Base-by-base conservation (phyloP, 2,329 filamentous ascomycete genomes). In the Penicillium sp. region DNA sequence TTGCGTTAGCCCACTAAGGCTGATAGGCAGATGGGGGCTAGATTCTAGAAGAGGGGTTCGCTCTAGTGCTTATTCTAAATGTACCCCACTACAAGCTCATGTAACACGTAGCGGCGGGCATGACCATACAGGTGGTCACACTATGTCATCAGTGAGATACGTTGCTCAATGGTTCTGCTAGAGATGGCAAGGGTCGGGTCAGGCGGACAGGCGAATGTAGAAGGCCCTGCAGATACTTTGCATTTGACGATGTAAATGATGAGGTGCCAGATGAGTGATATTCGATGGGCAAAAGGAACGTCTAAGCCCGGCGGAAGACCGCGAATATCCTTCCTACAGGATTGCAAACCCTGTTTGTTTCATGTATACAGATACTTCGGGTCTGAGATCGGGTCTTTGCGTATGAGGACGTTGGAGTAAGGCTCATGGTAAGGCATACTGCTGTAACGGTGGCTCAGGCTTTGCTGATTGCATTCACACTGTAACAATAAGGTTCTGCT, bases 51-150 rank as follows among this genome's bases (percentile, higher is more conserved):
- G 51, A 54, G 49, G 33, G 47, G 44, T 41, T 29, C 31, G 33
- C 46, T 52, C 29, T 59, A 59, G 56, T 54, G 56, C 56, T 59
- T 56, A 59, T 59, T 38, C 49, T 42, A 34, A 28, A 42, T 33
- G 43, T 13, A 44, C 39, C 50, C 50, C 47, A 42, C 38, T 26
- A 49, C 42, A 38, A 29, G 29, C 18, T 21, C 18, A 21, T 21
- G 18, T 3, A 21, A 21, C 18, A 21, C 18, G 18, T 21, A 21
- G 18, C 2, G 34, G n/a, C 6, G n/a, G 16, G 3, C 16, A 21
- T 21, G 10, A 21, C 16, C 13, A 3, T 12, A 38, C 21, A 16
- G 16, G 34, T 12, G 6, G 18, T 21, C 16, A 21, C 16, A 3
- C 8, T 21, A 13, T 4, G 10, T 13, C 2, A 21, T 29, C 16